Evolutionary conservation across 2,329 filamentous ascomycete species (phyloP).

Genomic region (Stachybotrys chartarum): DNA sequence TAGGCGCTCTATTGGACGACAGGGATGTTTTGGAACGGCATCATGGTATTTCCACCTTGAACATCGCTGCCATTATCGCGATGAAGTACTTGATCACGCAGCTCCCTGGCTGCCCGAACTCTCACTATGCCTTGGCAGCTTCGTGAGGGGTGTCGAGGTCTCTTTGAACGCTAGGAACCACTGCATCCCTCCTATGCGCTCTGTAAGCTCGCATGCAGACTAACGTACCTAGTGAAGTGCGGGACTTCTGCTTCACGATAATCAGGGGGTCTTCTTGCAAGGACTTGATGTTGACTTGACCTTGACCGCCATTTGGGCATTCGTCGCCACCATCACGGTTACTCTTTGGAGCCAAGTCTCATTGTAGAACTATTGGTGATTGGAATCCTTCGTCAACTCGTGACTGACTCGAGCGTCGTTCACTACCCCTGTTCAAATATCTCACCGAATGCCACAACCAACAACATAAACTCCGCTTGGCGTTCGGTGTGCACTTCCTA

Average conservation of each 20-base stretch:
- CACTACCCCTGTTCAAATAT: background rate
- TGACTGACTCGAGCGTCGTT: background rate
- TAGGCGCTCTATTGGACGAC: background rate
- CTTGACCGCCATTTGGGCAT: background rate
- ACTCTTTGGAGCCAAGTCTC: too few species aligned
- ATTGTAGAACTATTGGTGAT: background rate
- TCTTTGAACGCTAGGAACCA: too few species aligned
- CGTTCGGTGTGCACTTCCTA: too few species aligned
- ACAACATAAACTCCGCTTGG: too few species aligned
- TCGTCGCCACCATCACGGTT: background rate
- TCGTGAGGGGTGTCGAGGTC: too few species aligned
- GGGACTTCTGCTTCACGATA: background rate
- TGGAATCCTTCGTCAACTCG: background rate
- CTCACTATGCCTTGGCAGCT: too few species aligned
- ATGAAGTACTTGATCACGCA: too few species aligned
- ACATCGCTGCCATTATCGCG: background rate
- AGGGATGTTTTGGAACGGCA: background rate
- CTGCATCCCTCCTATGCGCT: too few species aligned
- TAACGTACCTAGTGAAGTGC: background rate
- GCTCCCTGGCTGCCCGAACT: too few species aligned
- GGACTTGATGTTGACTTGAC: background rate
- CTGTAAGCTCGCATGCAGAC: too few species aligned
- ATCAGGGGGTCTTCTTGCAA: background rate
- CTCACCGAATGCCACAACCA: too few species aligned
- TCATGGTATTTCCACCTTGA: background rate